Percentiles rank a stretch among this genome's conserved stretches.
These are phyloP conservation scores for Quercus bicolor DNA, from an alignment of 306 rosid genomes.

Conservation along the genomic window DNA sequence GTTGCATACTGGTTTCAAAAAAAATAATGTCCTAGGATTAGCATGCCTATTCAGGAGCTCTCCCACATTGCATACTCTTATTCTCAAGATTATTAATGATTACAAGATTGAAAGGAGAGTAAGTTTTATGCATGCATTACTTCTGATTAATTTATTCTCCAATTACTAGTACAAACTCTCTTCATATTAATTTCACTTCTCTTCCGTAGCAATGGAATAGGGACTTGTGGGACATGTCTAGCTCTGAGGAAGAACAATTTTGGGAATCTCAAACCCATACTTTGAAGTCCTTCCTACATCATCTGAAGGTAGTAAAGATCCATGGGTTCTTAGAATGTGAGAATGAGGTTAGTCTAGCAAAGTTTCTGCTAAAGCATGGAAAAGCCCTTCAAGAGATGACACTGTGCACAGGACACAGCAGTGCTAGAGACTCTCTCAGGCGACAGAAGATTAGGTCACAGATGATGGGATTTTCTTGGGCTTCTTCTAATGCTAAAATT, in stretches of 20 bases:
- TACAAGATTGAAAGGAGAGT: slow-evolving; percentile 55
- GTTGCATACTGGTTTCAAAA: slow-evolving; percentile 57
- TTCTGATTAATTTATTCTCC: not conserved
- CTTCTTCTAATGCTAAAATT: slow-evolving; percentile 73
- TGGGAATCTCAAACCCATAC: slow-evolving; percentile 66
- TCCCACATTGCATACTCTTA: slow-evolving; percentile 51
- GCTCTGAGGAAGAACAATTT: slow-evolving; percentile 56
- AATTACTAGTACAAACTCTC: not conserved
- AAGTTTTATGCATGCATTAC: slow-evolving; percentile 10
- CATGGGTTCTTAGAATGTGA: slow-evolving; percentile 65
- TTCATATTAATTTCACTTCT: not conserved
- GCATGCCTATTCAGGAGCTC: slow-evolving; percentile 61
- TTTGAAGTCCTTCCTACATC: slow-evolving; percentile 50
- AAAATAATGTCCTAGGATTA: slow-evolving; percentile 53
- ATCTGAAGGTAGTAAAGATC: slow-evolving; percentile 62
- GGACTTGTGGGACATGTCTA: slow-evolving; percentile 59
- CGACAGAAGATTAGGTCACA: slow-evolving; percentile 68
- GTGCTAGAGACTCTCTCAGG: slow-evolving; percentile 47
- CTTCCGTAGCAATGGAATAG: slow-evolving; percentile 63
- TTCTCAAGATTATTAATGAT: slow-evolving; percentile 48
- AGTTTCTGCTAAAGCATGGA: slow-evolving; percentile 74
- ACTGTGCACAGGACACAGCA: slow-evolving; percentile 36
- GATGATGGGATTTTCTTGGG: slow-evolving; percentile 75
- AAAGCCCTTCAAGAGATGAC: slow-evolving; percentile 61
- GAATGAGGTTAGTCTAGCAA: slow-evolving; percentile 67